A percentile compares a stretch with the other conserved stretches of the same genome.
Evolutionary conservation across 1,284 basidiomycete genomes (phyloP).

Genomic region (Jaminaea rosea): DNA sequence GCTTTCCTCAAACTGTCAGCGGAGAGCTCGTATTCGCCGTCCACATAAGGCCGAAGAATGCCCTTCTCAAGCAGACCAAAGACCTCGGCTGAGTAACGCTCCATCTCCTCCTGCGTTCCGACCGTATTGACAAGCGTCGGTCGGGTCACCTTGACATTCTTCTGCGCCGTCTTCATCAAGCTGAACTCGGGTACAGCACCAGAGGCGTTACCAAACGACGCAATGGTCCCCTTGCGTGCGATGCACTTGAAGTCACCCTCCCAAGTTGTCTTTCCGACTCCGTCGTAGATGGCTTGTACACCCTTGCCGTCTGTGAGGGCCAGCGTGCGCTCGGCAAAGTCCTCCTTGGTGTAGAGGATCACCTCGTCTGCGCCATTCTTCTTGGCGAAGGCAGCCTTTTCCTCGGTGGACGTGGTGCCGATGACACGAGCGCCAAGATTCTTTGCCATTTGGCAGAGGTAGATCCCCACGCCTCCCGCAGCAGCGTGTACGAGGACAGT

Average conservation of each 20-base stretch:
- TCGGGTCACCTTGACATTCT: conserved; percentile 63
- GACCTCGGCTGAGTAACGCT: conserved; percentile 60
- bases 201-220: conserved; percentile 85
- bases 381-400: conserved; percentile 76
- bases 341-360: conserved; percentile 60
- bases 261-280: conserved; percentile 62
- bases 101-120: conserved; percentile 62
- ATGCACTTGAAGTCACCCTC: conserved; percentile 67
- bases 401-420: conserved; percentile 77
- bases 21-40: conserved; percentile 65
- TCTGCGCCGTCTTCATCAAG: conserved; percentile 64
- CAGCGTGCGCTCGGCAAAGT: conserved; percentile 15
- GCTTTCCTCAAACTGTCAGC: conserved; percentile 68
- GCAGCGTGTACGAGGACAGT: conserved; percentile 73
- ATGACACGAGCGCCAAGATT: conserved; percentile 73
- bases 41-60: conserved; percentile 62
- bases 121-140: conserved; percentile 50
- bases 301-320: conserved; percentile 73
- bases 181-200: conserved; percentile 61
- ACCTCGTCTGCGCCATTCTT: conserved; percentile 76
- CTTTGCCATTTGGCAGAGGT: conserved; percentile 51
- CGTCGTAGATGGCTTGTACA: conserved; percentile 74
- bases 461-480: conserved; percentile 62
- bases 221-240: conserved; percentile 52
- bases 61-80: conserved; percentile 60